phyloP scores from a whole-genome alignment of 2,329 filamentous ascomycete species.

The Aspergillus neotritici region DNA sequence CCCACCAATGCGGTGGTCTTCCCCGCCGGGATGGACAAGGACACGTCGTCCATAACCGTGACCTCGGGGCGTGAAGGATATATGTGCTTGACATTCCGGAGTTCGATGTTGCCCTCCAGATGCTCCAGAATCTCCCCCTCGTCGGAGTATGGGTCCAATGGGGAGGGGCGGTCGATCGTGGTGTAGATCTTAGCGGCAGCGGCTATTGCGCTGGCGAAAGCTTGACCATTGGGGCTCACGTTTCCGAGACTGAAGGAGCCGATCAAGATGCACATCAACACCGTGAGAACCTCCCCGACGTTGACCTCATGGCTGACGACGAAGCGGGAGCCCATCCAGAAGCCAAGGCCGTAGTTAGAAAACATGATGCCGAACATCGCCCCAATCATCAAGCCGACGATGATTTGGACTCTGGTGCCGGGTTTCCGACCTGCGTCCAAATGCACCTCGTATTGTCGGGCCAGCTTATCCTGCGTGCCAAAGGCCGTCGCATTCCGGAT shows the following conservation, averaged over 20 bases:
- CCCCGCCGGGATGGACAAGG: conserved; percentile 72
- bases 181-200: conserved; percentile 88
- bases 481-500: conserved; percentile 90
- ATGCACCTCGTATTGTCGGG: conserved; percentile 74
- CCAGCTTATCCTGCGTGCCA: conserved; percentile 87
- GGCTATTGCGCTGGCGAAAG: conserved; percentile 75
- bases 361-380: conserved; percentile 79
- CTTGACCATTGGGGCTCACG: conserved; percentile 76
- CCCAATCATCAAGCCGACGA: conserved; percentile 72
- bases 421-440: conserved; percentile 66
- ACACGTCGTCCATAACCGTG: conserved; percentile 78
- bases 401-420: conserved; percentile 69
- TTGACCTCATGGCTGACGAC: conserved; percentile 60
- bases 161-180: conserved; percentile 83
- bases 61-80: conserved; percentile 92
- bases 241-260: conserved; percentile 89
- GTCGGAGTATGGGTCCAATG: conserved; percentile 69
- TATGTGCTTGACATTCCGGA: conserved; percentile 81
- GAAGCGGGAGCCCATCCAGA: conserved; percentile 80
- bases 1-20: conserved; percentile 92
- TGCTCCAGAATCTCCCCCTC: conserved; percentile 67
- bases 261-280: conserved; percentile 86
- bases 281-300: conserved; percentile 70
- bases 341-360: conserved; percentile 78
- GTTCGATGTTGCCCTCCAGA: conserved; percentile 71